Evolutionary conservation across 768 basidiomycete species (phyloP).

Genomic region (Pleurotus tuoliensis): DNA sequence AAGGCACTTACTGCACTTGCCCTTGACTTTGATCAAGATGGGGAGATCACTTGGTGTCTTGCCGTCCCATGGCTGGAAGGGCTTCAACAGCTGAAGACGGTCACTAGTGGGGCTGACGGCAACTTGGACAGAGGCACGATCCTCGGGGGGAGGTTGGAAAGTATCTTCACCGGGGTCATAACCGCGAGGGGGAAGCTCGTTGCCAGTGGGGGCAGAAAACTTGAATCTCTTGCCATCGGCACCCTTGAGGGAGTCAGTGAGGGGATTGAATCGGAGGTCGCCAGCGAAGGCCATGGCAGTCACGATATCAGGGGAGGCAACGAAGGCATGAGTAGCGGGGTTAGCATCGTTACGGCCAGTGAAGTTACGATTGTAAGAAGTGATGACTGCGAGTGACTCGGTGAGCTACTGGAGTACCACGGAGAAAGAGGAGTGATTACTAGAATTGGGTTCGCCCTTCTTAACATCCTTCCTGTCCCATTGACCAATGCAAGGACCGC

Average conservation of each 20-base stretch:
- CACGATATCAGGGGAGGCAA: slow-evolving; percentile 91
- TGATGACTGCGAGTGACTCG: slow-evolving; percentile 63
- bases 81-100: slow-evolving; percentile 85
- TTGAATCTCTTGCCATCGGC: slow-evolving; percentile 95
- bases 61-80: slow-evolving; percentile 92
- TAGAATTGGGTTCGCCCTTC: slow-evolving; percentile 97
- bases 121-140: slow-evolving; percentile 81
- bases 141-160: slow-evolving; percentile 89
- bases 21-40: slow-evolving; percentile 95
- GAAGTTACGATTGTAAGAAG: slow-evolving; percentile 99
- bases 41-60: slow-evolving; percentile 88
- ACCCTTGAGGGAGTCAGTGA: slow-evolving; percentile 85
- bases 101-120: slow-evolving; percentile 82
- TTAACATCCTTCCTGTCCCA: slow-evolving; percentile 97
- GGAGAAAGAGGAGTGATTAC: slow-evolving; percentile 39
- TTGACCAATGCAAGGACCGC: slow-evolving; percentile 98
- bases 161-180: slow-evolving; percentile 98
- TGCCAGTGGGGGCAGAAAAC: slow-evolving; percentile 88
- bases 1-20: slow-evolving; percentile 88
- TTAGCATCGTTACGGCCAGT: slow-evolving; percentile 99
- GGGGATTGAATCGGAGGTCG: slow-evolving; percentile 92
- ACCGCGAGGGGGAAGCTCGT: slow-evolving; percentile 91
- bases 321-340: slow-evolving; percentile 96
- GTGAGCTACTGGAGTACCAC: background rate
- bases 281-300: slow-evolving; percentile 97